Evolutionary conservation across 2,329 filamentous ascomycete species (phyloP), one percentile per base, ranked within the genome.

Genomic region (Ilyonectria robusta): DNA sequence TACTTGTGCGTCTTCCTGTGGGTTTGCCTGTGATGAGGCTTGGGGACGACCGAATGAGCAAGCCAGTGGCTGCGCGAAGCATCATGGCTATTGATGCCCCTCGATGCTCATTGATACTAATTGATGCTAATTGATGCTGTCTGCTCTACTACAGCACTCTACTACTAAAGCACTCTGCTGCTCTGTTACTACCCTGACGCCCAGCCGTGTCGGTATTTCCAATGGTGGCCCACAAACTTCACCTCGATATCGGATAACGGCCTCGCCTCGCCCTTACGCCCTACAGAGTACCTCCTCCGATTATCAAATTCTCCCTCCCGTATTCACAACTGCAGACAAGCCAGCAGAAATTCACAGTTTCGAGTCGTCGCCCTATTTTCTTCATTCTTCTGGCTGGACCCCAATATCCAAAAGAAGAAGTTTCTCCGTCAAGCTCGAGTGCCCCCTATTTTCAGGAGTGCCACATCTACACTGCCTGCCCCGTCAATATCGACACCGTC

Each of bases 171-270:
- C 7, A n/a, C 40, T 42, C 40, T 42, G 15, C 40, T n/a, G n/a
- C 15, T 42, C 15, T 42, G n/a, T 42, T 10, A 44, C 44, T 65
- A 51, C 37, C 33, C 61, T 46, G 51, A 57, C 57, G 29, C 62
- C 64, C 64, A 33, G 59, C 59, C 54, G 59, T 59, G 59, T 44
- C 47, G 40, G 40, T 62, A 59, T 46, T 8, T 26, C 2, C 31
- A 31, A 47, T 59, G 29, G 26, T 26, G 26, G 26, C 26, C 47
- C 19, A 15, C 40, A 58, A 31, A 21, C n/a, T 33, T 57, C 42
- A 13, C 53, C 31, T 60, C 40, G 50, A 13, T 46, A 23, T 62
- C 21, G 15, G 19, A 44, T 54, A 17, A 17, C 37, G 26, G 42
- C 62, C 58, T 60, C 60, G 21, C 33, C 17, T 51, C 6, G 44